Conservation (phyloP, 2,329 filamentous ascomycete species). For the Pseudopithomyces chartarum region DNA sequence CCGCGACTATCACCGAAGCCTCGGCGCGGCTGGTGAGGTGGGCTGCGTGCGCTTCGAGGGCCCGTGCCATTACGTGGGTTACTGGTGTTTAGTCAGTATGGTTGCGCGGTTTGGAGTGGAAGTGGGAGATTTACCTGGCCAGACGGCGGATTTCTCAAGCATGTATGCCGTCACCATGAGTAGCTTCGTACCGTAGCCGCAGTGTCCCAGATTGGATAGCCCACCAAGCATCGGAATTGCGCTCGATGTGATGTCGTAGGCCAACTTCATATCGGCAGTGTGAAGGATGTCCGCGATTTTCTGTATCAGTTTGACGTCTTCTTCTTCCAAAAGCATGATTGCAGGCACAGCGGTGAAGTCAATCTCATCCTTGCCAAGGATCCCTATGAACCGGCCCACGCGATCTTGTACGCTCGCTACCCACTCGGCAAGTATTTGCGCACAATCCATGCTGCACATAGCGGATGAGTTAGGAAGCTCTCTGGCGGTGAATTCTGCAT, state of each 20-base stretch:
- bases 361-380: slow-evolving; percentile 81
- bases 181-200: slow-evolving; percentile 83
- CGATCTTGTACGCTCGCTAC: slow-evolving; percentile 90
- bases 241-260: slow-evolving; percentile 55
- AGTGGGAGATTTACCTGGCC: slow-evolving; percentile 73
- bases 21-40: slow-evolving; percentile 67
- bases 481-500: slow-evolving; percentile 80
- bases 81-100: slow-evolving; percentile 52
- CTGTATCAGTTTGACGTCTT: slow-evolving; percentile 82
- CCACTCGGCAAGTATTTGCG: slow-evolving; percentile 94
- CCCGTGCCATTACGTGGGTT: slow-evolving; percentile 71
- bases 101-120: too few species aligned
- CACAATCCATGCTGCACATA: slow-evolving; percentile 91
- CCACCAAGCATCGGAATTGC: slow-evolving; percentile 56
- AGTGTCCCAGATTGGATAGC: slow-evolving; percentile 61
- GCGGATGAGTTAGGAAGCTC: slow-evolving; percentile 89
- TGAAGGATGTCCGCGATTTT: slow-evolving; percentile 82
- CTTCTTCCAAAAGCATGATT: slow-evolving; percentile 88
- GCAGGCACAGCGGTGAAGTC: slow-evolving; percentile 81
- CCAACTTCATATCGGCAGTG: slow-evolving; percentile 80
- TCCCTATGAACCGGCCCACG: slow-evolving; percentile 85
- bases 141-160: slow-evolving; percentile 86
- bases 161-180: slow-evolving; percentile 83
- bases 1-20: slow-evolving; percentile 43
- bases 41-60: slow-evolving; percentile 66